phyloP scores from a whole-genome alignment of 306 rosid genomes.

The Cotoneaster glaucophyllus region DNA sequence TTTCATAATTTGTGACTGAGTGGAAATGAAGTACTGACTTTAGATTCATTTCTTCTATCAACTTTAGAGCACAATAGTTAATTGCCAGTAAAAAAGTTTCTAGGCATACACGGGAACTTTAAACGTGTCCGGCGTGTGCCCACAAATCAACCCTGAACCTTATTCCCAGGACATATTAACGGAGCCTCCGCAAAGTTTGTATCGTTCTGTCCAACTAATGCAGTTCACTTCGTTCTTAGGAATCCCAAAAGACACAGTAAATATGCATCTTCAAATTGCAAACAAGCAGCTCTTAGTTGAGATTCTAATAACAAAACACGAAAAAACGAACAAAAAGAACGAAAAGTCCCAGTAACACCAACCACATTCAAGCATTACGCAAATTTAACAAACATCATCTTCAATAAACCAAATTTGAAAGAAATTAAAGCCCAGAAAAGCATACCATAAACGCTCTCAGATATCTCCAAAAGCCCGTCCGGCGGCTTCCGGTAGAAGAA shows the following conservation, averaged over 20 bases:
- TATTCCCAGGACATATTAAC: neutral
- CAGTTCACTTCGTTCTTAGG: neutral
- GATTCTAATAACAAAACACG: neutral
- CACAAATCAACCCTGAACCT: neutral
- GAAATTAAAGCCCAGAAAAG: conserved; percentile 19
- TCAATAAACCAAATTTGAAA: conserved; percentile 4
- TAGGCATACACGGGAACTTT: neutral
- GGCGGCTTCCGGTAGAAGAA: conserved; percentile 96
- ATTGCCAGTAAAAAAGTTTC: neutral
- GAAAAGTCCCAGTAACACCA: conserved; percentile 3
- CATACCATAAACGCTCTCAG: conserved; percentile 95
- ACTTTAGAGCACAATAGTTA: neutral
- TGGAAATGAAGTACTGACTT: neutral
- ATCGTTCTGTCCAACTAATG: neutral
- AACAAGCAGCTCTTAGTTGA: neutral
- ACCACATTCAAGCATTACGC: neutral
- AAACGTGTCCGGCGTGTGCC: neutral
- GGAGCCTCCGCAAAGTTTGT: neutral
- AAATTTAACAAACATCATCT: conserved; percentile 10
- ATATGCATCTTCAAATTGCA: neutral
- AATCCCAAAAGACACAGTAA: neutral
- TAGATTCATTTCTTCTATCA: neutral
- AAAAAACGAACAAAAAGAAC: neutral
- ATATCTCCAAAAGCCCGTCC: conserved; percentile 90
- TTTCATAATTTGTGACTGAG: neutral